Conservation (phyloP, 179 eudicot species). For the Gypsophila paniculata region DNA sequence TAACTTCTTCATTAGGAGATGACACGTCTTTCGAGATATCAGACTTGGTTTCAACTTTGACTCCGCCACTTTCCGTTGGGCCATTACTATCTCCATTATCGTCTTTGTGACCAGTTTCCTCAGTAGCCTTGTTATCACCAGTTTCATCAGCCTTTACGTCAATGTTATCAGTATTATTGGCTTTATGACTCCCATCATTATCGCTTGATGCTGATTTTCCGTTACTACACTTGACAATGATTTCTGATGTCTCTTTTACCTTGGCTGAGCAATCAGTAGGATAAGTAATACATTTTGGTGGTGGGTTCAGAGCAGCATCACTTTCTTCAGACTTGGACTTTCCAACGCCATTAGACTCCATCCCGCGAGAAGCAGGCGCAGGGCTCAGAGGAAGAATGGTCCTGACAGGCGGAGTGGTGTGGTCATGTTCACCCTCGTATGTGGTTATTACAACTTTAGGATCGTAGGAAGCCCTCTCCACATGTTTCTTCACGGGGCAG, state of each 20-base stretch:
- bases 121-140: neutral
- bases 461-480: conserved; percentile 13
- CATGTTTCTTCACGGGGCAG: conserved; percentile 37
- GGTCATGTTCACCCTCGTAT: conserved; percentile 74
- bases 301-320: conserved; percentile 10
- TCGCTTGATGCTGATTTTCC: conserved; percentile 9
- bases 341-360: conserved; percentile 20
- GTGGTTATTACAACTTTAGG: conserved; percentile 56
- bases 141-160: neutral
- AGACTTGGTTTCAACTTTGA: conserved; percentile 8
- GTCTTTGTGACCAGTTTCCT: conserved; percentile 17
- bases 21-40: conserved; percentile 1
- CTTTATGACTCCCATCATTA: conserved; percentile 15
- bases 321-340: conserved; percentile 28
- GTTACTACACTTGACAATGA: conserved; percentile 14
- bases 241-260: conserved; percentile 15
- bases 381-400: conserved; percentile 40
- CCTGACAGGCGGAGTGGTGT: conserved; percentile 52
- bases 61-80: too few species aligned
- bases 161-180: neutral
- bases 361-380: conserved; percentile 21
- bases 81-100: too few species aligned
- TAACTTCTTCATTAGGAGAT: neutral
- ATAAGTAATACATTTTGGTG: conserved; percentile 4
- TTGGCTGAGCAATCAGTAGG: neutral